Evolutionary conservation across 2,329 filamentous ascomycete genomes (phyloP).

Genomic region (Aspergillus neoniger): DNA sequence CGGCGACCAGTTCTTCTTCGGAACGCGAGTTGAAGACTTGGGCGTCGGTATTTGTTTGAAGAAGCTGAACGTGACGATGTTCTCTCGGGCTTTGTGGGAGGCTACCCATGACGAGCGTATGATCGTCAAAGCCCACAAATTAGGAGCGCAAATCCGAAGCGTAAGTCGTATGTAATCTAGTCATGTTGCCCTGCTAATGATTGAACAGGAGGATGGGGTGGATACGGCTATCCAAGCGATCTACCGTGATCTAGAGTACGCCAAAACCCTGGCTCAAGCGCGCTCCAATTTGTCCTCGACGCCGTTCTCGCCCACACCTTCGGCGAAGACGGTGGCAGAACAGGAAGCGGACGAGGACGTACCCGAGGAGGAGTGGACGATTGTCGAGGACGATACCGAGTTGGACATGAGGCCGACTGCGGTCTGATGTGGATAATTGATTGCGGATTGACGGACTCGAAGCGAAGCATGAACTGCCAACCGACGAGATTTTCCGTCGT

Average conservation of each 20-base stretch:
- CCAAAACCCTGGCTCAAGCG: slow-evolving; percentile 76
- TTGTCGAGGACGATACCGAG: slow-evolving; percentile 68
- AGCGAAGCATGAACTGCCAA: too few relatives aligned
- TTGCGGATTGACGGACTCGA: slow-evolving; percentile 2
- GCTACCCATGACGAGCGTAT: slow-evolving; percentile 87
- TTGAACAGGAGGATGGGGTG: slow-evolving; percentile 78
- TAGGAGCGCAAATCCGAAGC: slow-evolving; percentile 85
- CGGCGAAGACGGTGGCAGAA: slow-evolving; percentile 40
- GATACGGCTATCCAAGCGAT: slow-evolving; percentile 85
- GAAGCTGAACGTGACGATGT: slow-evolving; percentile 83
- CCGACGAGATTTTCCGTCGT: too few relatives aligned
- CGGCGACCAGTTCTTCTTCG: slow-evolving; percentile 97
- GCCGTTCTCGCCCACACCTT: slow-evolving; percentile 36
- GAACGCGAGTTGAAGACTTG: slow-evolving; percentile 82
- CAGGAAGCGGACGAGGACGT: slow-evolving; percentile 51
- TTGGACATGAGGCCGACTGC: slow-evolving; percentile 37
- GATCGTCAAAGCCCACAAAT: slow-evolving; percentile 77
- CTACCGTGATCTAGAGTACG: slow-evolving; percentile 93
- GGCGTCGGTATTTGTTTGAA: slow-evolving; percentile 88
- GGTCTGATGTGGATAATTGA: slow-evolving; percentile 28
- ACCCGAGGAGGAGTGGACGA: slow-evolving; percentile 84
- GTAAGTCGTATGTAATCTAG: slow-evolving; percentile 53
- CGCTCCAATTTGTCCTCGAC: slow-evolving; percentile 40
- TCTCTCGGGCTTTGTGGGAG: slow-evolving; percentile 86
- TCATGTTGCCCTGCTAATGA: slow-evolving; percentile 25